These are phyloP conservation scores for Neonectria hederae DNA, from an alignment of 2,329 filamentous ascomycete species.

Conservation along the genomic window DNA sequence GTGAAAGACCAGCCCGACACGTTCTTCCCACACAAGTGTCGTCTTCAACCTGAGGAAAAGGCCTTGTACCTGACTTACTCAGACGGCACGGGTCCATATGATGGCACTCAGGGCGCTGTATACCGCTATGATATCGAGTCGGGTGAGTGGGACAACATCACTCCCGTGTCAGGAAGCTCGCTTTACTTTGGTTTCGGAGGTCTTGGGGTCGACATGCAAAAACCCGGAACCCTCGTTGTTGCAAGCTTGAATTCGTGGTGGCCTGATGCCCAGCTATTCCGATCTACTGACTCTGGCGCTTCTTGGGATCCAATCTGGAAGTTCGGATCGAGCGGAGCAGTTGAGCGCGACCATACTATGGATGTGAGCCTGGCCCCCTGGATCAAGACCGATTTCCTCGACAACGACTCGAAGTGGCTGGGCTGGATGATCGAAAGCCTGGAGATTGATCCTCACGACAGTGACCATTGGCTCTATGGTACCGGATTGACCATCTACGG, in stretches of 20 bases:
- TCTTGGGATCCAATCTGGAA: slow-evolving; percentile 65
- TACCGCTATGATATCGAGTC: slow-evolving; percentile 62
- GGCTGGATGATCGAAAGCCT: slow-evolving; percentile 71
- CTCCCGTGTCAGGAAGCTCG: slow-evolving; percentile 50
- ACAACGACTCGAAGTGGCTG: slow-evolving; percentile 58
- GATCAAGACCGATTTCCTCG: slow-evolving; percentile 60
- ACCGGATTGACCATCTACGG: slow-evolving; percentile 66
- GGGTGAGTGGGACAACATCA: slow-evolving; percentile 64
- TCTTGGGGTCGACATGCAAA: slow-evolving; percentile 61
- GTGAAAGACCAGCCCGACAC: slow-evolving; percentile 60
- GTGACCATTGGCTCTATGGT: slow-evolving; percentile 69
- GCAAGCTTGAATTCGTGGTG: slow-evolving; percentile 68
- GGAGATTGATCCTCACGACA: slow-evolving; percentile 67
- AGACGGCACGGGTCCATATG: slow-evolving; percentile 66
- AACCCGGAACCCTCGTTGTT: slow-evolving; percentile 65
- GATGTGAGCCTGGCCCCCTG: slow-evolving; percentile 61
- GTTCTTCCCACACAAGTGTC: slow-evolving; percentile 64
- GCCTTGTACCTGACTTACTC: slow-evolving; percentile 65
- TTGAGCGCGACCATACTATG: slow-evolving; percentile 58
- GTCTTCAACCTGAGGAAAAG: slow-evolving; percentile 60
- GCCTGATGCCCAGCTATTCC: slow-evolving; percentile 65
- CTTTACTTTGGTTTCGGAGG: slow-evolving; percentile 66
- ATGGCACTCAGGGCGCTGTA: slow-evolving; percentile 62
- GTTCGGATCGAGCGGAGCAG: slow-evolving; percentile 52
- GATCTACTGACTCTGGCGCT: slow-evolving; percentile 63